Evolutionary conservation across 2,329 filamentous ascomycete genomes (phyloP).

Genomic region (Xylaria sp.): DNA sequence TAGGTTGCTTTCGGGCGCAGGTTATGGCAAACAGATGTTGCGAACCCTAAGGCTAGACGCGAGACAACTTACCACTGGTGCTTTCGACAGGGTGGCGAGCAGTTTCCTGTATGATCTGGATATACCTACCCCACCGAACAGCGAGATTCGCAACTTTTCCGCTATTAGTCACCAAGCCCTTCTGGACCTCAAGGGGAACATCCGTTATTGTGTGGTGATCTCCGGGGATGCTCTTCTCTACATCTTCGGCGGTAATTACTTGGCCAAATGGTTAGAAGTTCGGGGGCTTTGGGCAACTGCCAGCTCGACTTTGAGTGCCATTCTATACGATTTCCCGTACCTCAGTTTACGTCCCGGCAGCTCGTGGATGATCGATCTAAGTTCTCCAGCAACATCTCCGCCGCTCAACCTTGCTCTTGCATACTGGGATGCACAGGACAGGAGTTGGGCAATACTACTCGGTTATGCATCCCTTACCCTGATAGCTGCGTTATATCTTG

Average conservation of each 20-base stretch:
- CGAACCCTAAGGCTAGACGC: conserved; percentile 41
- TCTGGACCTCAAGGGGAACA: conserved; percentile 65
- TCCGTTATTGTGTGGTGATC: conserved; percentile 54
- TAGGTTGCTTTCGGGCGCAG: conserved; percentile 50
- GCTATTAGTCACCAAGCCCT: conserved; percentile 78
- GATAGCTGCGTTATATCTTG: conserved; percentile 81
- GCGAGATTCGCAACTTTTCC: conserved; percentile 80
- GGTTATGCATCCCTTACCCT: conserved; percentile 84
- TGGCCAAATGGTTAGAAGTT: conserved; percentile 44
- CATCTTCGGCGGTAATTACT: conserved; percentile 57
- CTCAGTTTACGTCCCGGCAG: conserved; percentile 58
- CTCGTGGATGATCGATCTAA: conserved; percentile 68
- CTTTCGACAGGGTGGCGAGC: conserved; percentile 57
- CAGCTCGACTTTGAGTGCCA: conserved; percentile 40
- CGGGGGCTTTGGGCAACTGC: conserved; percentile 37
- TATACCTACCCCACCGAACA: conserved; percentile 59
- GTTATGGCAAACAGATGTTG: conserved; percentile 42
- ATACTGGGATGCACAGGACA: conserved; percentile 73
- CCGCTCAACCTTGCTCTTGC: conserved; percentile 67
- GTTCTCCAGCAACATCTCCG: conserved; percentile 52
- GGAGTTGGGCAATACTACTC: conserved; percentile 76
- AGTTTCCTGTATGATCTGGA: conserved; percentile 64
- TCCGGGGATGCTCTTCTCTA: conserved; percentile 55
- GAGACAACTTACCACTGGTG: conserved; percentile 37
- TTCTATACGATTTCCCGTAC: conserved; percentile 49